Base-by-base conservation (phyloP, 1,284 basidiomycete genomes). In the Marasmius oreades region DNA sequence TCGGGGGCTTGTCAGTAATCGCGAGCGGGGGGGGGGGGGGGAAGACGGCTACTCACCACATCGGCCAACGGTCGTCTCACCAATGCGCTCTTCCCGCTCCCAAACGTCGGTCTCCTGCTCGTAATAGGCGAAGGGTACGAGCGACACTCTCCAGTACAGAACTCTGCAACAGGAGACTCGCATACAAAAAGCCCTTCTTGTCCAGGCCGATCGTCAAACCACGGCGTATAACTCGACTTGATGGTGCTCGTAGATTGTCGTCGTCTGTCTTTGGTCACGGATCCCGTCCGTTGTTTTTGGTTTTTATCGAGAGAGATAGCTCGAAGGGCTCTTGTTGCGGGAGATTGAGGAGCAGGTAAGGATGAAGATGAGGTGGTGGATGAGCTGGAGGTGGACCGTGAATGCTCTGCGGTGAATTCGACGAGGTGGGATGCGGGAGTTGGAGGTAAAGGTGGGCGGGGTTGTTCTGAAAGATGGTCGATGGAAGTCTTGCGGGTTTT, bases 401-500 rank as follows among this genome's bases (percentile, higher is more conserved):
- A 10, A 5, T 37, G 39, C 10, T 31, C 23, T 46, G 34, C 12
- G n/a, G 42, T 26, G n/a, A 55, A 37, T 5, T 54, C 48, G 12
- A 31, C 20, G 14, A 12, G 12, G n/a, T 50, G 31, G 16, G 47
- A 50, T 4, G 47, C 47, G n/a, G 47, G 47, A 5, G 47, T 50
- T 11, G 47, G 14, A 14, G 47, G 47, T 12, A 50, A 26, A 16
- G 23, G 20, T 12, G n/a, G n/a, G n/a, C 10, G 39, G n/a, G 37
- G 48, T 33, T 12, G 18, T 16, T 23, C 23, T 22, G 18, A 39
- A 28, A 53, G 23, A 28, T 24, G 37, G 16, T 18, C 39, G 18
- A 31, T 2, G 1, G 31, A 44, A 33, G 65, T 63, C 42, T 58
- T 57, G 22, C 62, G 58, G 18, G 62, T 60, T 45, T 59, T 58